Evolutionary conservation across 2,329 filamentous ascomycete genomes (phyloP), one percentile per base, ranked within the genome.

Genomic region (Verticillium isaacii): DNA sequence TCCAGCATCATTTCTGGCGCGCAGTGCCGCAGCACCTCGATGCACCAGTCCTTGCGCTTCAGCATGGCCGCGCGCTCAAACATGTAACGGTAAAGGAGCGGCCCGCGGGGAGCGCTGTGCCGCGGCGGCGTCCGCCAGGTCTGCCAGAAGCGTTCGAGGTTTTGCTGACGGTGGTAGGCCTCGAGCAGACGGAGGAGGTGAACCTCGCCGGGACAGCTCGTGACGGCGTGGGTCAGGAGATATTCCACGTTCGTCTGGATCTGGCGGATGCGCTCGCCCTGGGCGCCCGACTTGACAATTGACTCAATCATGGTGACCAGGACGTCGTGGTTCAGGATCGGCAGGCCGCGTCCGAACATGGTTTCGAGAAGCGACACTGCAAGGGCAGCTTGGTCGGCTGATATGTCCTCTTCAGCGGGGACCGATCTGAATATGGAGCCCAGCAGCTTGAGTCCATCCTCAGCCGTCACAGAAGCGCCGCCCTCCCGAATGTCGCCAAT

Each of bases 1-100:
- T 91, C 87, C 56, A 74, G 71, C 19, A 77, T 64, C 84, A 91
- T 88, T 68, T 88, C 85, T 2, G 80, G 78, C n/a, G 85, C 78
- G 69, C 82, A 83, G 64, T 76, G 80, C n/a, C 79, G 80, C 64
- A 85, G 73, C 25, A 76, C 80, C 62, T 78, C 77, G 60, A 73
- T 78, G 70, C 78, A 86, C 64, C 75, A 71, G 57, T 62, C 67
- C 61, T 78, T 73, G 65, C 83, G 74, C 0, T 72, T 67, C 0
- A 80, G 78, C 5, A 75, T 69, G 1, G 82, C 80, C 60, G 87
- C 77, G 32, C 77, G 69, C 15, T 71, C 66, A 68, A 85, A 89
- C 32, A 87, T 74, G 37, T 81, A 74, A 3, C 75, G 71, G 68
- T 91, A 91, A 65, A 89, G 77, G 17, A 70, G 69, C n/a, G 75